A percentile compares a stretch with the other conserved stretches of the same genome.
Evolutionary conservation across 345 rosid species (phyloP).

Genomic region (Excoecaria agallocha): DNA sequence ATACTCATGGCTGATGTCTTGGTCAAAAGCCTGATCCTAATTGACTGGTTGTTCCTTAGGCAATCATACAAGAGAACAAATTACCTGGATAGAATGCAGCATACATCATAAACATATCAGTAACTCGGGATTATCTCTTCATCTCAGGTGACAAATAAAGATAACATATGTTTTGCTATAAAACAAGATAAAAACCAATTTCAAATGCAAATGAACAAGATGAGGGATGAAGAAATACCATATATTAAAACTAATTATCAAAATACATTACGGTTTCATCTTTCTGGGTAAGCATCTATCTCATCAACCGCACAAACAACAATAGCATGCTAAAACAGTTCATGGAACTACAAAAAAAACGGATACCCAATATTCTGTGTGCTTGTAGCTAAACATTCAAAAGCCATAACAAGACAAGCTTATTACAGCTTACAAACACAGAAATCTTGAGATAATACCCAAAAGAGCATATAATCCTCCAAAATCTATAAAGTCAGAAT

Average conservation of each 20-base stretch:
- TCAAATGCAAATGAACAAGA: background rate
- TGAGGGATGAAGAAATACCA: background rate
- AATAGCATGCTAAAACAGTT: too few species aligned
- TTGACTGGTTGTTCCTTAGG: slow-evolving; percentile 1
- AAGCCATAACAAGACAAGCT: background rate
- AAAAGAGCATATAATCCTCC: background rate
- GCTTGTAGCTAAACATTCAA: too few species aligned
- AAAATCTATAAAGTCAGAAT: background rate
- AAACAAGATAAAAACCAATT: background rate
- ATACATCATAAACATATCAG: background rate
- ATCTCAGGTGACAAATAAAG: background rate
- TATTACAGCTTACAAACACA: background rate
- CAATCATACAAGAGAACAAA: background rate
- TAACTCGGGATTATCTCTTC: background rate
- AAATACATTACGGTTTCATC: background rate
- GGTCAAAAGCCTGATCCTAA: background rate
- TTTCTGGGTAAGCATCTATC: background rate
- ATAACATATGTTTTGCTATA: background rate
- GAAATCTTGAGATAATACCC: background rate
- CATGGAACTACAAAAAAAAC: too few species aligned
- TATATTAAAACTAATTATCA: background rate
- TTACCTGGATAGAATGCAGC: slow-evolving; percentile 6
- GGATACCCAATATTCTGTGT: background rate
- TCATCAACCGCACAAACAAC: too few species aligned
- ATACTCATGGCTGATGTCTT: slow-evolving; percentile 12